Base-by-base conservation (phyloP, 495 filamentous ascomycete species). In the Collariella sp. region DNA sequence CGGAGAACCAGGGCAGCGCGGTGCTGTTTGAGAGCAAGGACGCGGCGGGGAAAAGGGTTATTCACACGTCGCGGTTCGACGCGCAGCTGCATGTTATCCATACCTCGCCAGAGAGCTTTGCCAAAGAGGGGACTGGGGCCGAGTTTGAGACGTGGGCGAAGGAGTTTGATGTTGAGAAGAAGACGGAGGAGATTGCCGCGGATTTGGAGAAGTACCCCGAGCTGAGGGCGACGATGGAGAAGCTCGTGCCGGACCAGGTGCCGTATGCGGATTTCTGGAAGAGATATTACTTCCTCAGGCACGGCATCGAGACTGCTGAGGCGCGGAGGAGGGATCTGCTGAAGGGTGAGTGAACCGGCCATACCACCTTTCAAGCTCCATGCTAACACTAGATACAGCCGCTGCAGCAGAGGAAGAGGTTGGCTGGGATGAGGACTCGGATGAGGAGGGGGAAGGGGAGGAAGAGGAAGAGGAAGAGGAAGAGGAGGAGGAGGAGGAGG, bases 81-180 rank as follows among this genome's bases (percentile, higher is more conserved):
- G 93, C 93, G 3, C 93, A 96, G 65, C 75, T 99, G 39, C 93
- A 99, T 63, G 87, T 94, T 12, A 86, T 99, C 44, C 93, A 99
- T 70, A 88, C 87, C 20, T 86, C 81, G 26, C 62, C 84, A 38
- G 88, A 93, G 50, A 88, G 87, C 59, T 96, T 99, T 71, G 79
- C 77, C 52, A 86, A 85, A 64, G 89, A 96, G 61, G 88, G 89
- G 0, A 76, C 75, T 22, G 85, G 83, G 35, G 73, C 81, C 31
- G 81, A 93, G 65, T 96, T 84, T 74, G 79, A 80, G 24, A 69
- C 72, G 19, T 97, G 90, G 82, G 78, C 78, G 50, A 77, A 84
- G 56, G 76, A 76, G 1, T 97, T 96, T 68, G 81, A 88, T 58
- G 79, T 87, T 15, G 89, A 91, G 7, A 78, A 73, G 54, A 89